Evolutionary conservation across 176 grass and related monocot species (phyloP).

Genomic region (Avena insularis): DNA sequence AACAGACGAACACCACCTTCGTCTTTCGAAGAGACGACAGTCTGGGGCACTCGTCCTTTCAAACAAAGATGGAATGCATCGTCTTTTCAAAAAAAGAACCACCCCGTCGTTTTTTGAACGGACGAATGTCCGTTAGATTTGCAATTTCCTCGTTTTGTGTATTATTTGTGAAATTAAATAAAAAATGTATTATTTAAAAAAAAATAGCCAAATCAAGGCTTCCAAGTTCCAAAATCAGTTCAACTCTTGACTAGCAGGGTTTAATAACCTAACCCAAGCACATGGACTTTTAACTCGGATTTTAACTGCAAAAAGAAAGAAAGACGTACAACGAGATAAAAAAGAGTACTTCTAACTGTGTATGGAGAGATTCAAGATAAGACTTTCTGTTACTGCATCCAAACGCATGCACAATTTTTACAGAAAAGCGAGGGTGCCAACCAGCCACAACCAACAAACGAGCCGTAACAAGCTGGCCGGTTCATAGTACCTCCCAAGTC

Average conservation of each 20-base stretch:
- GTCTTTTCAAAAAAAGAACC: too few relatives aligned
- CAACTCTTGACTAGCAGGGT: not conserved
- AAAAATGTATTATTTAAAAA: too few relatives aligned
- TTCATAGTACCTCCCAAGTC: not conserved
- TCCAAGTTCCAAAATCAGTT: not conserved
- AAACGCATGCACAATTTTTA: conserved; percentile 7
- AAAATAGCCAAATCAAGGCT: not conserved
- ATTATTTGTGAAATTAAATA: too few relatives aligned
- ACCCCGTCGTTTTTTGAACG: too few relatives aligned
- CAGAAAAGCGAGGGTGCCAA: not conserved
- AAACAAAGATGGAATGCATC: too few relatives aligned
- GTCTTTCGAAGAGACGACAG: too few relatives aligned
- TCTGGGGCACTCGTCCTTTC: too few relatives aligned
- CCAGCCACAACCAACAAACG: not conserved
- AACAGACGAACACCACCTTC: too few relatives aligned
- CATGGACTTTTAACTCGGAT: not conserved
- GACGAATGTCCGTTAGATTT: too few relatives aligned
- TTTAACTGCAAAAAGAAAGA: not conserved
- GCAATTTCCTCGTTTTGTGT: too few relatives aligned
- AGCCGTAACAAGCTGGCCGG: not conserved
- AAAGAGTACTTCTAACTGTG: not conserved
- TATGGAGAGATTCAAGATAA: not conserved
- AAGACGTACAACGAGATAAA: not conserved
- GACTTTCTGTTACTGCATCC: not conserved
- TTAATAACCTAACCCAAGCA: not conserved